These are phyloP conservation scores for Cutaneotrichosporon spelunceum DNA, from an alignment of 1,284 basidiomycete species.

Conservation along the genomic window DNA sequence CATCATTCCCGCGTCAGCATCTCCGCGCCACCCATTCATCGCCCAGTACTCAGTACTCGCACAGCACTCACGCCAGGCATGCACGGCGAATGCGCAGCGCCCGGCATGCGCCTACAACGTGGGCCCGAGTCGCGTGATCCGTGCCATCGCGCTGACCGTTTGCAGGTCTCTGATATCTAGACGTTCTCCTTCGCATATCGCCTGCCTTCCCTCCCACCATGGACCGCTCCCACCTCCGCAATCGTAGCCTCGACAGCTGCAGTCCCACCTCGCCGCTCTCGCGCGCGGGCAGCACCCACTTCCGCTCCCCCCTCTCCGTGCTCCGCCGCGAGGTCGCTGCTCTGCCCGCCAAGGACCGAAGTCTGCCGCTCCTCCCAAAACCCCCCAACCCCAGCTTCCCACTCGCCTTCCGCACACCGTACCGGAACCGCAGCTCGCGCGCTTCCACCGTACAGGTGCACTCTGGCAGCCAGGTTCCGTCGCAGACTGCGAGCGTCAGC, in stretches of 20 bases:
- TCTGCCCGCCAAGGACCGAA: background rate
- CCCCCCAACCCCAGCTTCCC: background rate
- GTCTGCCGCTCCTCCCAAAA: background rate
- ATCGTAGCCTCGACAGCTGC: background rate
- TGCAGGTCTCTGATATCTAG: no score
- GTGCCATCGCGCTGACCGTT: no score
- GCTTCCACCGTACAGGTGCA: background rate
- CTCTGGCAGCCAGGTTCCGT: background rate
- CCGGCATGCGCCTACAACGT: background rate
- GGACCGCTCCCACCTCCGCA: background rate
- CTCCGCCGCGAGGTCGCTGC: background rate
- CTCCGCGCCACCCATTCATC: background rate
- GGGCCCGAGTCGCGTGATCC: no score
- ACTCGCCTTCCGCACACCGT: background rate
- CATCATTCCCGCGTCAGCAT: background rate
- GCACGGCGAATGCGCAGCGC: background rate
- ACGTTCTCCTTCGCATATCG: background rate
- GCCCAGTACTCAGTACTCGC: no score
- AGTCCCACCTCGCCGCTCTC: background rate
- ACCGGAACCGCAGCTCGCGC: constrained; percentile 2
- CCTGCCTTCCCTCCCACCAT: background rate
- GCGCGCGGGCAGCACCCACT: background rate
- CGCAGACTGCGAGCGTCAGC: background rate
- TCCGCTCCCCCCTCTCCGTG: background rate
- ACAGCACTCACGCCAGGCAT: background rate